These are phyloP conservation scores for Tulasnella sp. DNA, from an alignment of 768 basidiomycete species.

Conservation along the genomic window DNA sequence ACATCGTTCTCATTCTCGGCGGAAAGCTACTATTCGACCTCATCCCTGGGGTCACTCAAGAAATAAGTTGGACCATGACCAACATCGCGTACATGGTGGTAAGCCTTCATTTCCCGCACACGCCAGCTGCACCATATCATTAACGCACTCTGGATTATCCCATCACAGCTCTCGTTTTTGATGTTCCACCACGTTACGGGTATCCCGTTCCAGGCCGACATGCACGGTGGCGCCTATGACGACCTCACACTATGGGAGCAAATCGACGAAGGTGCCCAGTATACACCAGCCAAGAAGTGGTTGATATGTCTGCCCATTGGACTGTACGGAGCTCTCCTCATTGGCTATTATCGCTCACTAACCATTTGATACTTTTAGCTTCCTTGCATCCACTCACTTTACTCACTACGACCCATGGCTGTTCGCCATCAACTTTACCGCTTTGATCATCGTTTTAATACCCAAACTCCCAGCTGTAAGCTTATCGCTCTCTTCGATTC, in stretches of 20 bases:
- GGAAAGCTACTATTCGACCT: conserved; percentile 94
- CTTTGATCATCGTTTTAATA: conserved; percentile 76
- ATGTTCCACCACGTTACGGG: conserved; percentile 99
- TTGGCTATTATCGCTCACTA: conserved; percentile 18
- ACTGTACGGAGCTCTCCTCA: conserved; percentile 60
- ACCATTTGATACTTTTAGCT: conserved; percentile 54
- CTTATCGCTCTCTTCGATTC: conserved; percentile 34
- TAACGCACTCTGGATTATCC: background rate
- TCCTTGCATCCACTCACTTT: conserved; percentile 97
- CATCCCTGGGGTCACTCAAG: conserved; percentile 90
- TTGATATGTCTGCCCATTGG: conserved; percentile 84
- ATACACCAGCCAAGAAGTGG: conserved; percentile 99
- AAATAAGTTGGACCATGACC: conserved; percentile 93
- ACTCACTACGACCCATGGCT: conserved; percentile 94
- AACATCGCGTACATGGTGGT: conserved; percentile 91
- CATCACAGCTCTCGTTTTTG: conserved; percentile 80
- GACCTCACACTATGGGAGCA: conserved; percentile 99
- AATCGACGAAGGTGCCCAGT: conserved; percentile 97
- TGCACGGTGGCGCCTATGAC: conserved; percentile 93
- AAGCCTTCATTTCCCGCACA: conserved; percentile 44
- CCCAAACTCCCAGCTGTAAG: conserved; percentile 94
- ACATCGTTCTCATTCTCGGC: conserved; percentile 85
- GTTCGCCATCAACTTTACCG: conserved; percentile 87
- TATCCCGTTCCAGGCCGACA: conserved; percentile 87
- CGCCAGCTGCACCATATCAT: background rate